A percentile compares a stretch with the other conserved stretches of the same genome.
Evolutionary conservation across 2,329 filamentous ascomycete species (phyloP).

Genomic region (Lojkania enalia): DNA sequence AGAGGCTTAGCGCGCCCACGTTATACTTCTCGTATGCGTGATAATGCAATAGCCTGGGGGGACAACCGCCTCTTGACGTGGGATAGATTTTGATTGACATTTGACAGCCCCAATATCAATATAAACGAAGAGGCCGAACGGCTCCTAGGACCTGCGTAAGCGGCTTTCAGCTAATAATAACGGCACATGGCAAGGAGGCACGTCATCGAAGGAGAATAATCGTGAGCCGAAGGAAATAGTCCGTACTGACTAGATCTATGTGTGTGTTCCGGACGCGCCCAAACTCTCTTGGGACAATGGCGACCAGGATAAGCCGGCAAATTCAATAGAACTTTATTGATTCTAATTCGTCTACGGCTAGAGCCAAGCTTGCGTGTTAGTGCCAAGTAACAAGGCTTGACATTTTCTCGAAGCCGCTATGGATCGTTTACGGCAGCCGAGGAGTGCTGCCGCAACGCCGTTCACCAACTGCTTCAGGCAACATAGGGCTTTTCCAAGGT

Average conservation of each 20-base stretch:
- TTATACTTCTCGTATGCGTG: not conserved
- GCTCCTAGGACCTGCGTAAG: conserved; percentile 1
- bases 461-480: conserved; percentile 1
- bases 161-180: no score
- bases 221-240: conserved; percentile 2
- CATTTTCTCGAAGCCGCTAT: conserved; percentile 13
- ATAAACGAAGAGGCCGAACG: conserved; percentile 1
- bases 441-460: conserved; percentile 8
- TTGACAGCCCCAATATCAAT: conserved; percentile 5
- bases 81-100: conserved; percentile 3
- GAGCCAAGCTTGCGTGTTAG: conserved; percentile 11
- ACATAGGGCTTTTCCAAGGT: not conserved
- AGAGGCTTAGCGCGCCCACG: not conserved
- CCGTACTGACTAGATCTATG: conserved; percentile 4
- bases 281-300: not conserved
- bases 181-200: conserved; percentile 3
- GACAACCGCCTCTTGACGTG: not conserved
- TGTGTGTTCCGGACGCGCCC: not conserved
- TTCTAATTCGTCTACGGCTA: not conserved
- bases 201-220: conserved; percentile 7
- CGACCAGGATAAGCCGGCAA: conserved; percentile 4
- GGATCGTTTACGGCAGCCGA: conserved; percentile 5
- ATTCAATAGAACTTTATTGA: conserved; percentile 6
- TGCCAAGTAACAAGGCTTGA: conserved; percentile 9
- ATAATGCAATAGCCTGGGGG: conserved; percentile 1